Base-by-base conservation (phyloP, 345 rosid genomes). In the Eutrema yunnanense region DNA sequence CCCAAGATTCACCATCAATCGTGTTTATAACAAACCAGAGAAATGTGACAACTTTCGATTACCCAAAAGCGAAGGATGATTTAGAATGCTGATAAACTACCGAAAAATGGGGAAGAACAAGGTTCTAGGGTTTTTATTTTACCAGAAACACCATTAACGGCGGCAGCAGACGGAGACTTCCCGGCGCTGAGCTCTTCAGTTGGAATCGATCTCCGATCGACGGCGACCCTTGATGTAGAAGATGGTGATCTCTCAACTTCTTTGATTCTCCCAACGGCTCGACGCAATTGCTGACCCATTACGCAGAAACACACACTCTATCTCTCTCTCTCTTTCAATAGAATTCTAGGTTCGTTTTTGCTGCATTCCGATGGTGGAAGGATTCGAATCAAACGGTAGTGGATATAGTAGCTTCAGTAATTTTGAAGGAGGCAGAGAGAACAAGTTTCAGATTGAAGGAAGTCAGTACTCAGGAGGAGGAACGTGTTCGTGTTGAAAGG, bases 261-360 rank as follows among this genome's bases (percentile, higher is more conserved):
- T 83, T 77, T 69, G 78, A 88, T 74, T 81, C 82, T 86, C 26
- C 96, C 97, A 81, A 84, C 73, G 34, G 97, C 98, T 88, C 98
- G 94, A 87, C 99, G 98, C 86, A 96, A 84, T 83, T 90, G 97
- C 86, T 96, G 98, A 57, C 98, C 98, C 99, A 92, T 90, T 13
- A 48, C 41, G 3, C 26, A 38, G 32, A 27, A 67, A 60, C 42
- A 16, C 14, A 1, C 27, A 22, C 29, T 5, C 59, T 32, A n/a
- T 40, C 37, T 62, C 47, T 47, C 59, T 47, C 54, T 47, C 22
- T 19, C 54, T 47, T 34, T 43, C 13, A 38, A 30, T 6, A 9
- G 8, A 54, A 36, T 4, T 46, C 0, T 48, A 14, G 42, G 67
- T 30, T 34, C 46, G 42, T 4, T 47, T 32, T 27, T 2, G 56